These are phyloP conservation scores for Choiromyces venosus DNA, from an alignment of 495 filamentous ascomycete species.

Conservation along the genomic window DNA sequence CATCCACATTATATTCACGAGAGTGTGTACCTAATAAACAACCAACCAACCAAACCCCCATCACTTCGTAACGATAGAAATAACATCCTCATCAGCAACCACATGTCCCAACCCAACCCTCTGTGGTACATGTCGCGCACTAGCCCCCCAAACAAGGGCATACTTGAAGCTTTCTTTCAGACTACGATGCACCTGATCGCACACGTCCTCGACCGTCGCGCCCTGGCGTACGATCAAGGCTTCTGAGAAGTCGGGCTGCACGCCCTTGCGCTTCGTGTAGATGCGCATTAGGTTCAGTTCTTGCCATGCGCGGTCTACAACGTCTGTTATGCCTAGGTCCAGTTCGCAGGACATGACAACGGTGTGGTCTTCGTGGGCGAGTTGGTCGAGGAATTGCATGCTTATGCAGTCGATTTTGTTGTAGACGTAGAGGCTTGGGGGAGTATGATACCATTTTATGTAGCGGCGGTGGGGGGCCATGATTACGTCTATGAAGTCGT, in stretches of 20 bases:
- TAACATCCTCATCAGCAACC: slow-evolving; percentile 93
- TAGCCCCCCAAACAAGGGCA: slow-evolving; percentile 95
- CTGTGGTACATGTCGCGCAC: slow-evolving; percentile 90
- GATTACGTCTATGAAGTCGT: slow-evolving; percentile 98
- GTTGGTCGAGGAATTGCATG: slow-evolving; percentile 82
- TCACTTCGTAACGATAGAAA: slow-evolving; percentile 85
- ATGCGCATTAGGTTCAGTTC: slow-evolving; percentile 85
- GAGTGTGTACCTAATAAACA: not conserved
- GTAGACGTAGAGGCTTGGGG: slow-evolving; percentile 84
- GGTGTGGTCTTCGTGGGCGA: slow-evolving; percentile 88
- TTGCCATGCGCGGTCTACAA: slow-evolving; percentile 92
- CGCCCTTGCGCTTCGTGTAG: slow-evolving; percentile 95
- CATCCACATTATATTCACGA: not conserved
- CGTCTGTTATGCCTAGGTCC: slow-evolving; percentile 92
- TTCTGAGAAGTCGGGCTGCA: slow-evolving; percentile 85
- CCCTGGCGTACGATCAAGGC: slow-evolving; percentile 86
- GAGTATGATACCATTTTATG: slow-evolving; percentile 60
- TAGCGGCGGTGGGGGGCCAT: slow-evolving; percentile 99
- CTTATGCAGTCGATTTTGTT: slow-evolving; percentile 99
- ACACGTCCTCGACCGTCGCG: slow-evolving; percentile 92
- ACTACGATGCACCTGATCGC: slow-evolving; percentile 87
- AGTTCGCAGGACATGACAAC: slow-evolving; percentile 98
- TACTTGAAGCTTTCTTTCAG: slow-evolving; percentile 99
- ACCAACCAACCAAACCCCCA: not conserved
- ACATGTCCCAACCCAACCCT: slow-evolving; percentile 80